Evolutionary conservation across 2,329 filamentous ascomycete genomes (phyloP).

Genomic region (Botrytis pseudocinerea): DNA sequence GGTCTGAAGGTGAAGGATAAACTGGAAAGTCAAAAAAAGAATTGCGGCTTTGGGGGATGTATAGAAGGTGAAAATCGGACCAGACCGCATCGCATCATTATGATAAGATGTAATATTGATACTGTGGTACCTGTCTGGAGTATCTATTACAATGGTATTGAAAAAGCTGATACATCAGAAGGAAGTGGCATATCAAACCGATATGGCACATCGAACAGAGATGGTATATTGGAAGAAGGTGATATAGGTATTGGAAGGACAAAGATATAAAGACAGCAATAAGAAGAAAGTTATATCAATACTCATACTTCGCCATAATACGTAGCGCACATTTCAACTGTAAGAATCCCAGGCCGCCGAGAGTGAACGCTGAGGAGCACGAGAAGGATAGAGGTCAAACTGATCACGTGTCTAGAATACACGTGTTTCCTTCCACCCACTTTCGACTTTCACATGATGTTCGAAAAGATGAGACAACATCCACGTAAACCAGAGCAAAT

Average conservation of each 20-base stretch:
- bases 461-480: background rate
- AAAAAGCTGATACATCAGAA: background rate
- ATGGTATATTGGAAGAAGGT: background rate
- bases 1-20: background rate
- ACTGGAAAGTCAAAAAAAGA: background rate
- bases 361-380: background rate
- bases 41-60: background rate
- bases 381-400: background rate
- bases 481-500: background rate
- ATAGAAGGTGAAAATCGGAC: background rate
- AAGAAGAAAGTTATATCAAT: background rate
- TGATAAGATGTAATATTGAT: background rate
- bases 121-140: background rate
- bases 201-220: background rate
- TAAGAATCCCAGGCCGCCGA: background rate
- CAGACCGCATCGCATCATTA: background rate
- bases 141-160: background rate
- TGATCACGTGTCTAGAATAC: accelerated
- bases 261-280: background rate
- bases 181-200: background rate
- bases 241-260: background rate
- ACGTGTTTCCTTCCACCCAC: background rate
- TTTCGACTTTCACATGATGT: constrained; percentile 3
- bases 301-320: background rate
- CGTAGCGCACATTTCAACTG: background rate